These are phyloP conservation scores for Thymus mandschuricus DNA, from an alignment of 257 asterid species.

Conservation along the genomic window DNA sequence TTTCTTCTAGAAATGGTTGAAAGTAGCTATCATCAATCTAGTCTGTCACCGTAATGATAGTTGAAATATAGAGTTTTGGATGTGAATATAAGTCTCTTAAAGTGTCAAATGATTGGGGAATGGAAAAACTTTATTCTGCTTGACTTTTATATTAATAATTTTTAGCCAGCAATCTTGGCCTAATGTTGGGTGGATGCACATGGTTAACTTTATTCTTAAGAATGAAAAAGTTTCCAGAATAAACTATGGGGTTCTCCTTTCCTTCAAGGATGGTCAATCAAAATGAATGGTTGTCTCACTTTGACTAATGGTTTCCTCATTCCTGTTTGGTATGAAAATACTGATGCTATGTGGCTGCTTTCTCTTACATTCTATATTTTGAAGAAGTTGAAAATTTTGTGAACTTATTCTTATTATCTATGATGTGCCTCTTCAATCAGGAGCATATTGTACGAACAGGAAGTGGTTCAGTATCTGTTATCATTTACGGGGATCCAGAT, in stretches of 20 bases:
- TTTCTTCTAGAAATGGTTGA: slow-evolving; percentile 39
- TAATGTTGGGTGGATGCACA: slow-evolving; percentile 41
- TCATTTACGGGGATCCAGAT: slow-evolving; percentile 84
- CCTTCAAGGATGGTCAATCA: slow-evolving; percentile 41
- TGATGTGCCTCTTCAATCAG: slow-evolving; percentile 47
- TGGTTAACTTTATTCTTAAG: slow-evolving; percentile 36
- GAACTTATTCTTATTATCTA: slow-evolving; percentile 28
- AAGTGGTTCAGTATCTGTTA: slow-evolving; percentile 81
- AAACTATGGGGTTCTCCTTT: slow-evolving; percentile 34
- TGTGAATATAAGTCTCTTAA: slow-evolving; percentile 34
- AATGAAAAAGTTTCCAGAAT: slow-evolving; percentile 35
- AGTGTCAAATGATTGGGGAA: slow-evolving; percentile 43
- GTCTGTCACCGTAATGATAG: slow-evolving; percentile 29
- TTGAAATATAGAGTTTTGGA: slow-evolving; percentile 27
- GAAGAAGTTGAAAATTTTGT: slow-evolving; percentile 21
- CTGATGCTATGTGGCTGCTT: slow-evolving; percentile 24
- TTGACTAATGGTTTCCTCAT: slow-evolving; percentile 31
- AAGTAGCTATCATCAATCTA: slow-evolving; percentile 37
- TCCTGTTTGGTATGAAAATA: slow-evolving; percentile 18
- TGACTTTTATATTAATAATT: slow-evolving; percentile 31
- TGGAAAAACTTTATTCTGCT: slow-evolving; percentile 25
- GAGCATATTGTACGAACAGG: slow-evolving; percentile 80
- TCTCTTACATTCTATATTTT: slow-evolving; percentile 16
- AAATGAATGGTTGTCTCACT: slow-evolving; percentile 26
- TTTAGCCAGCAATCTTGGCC: slow-evolving; percentile 26